Evolutionary conservation across 768 basidiomycete genomes (phyloP).

Genomic region (Tricholoma bakamatsutake): DNA sequence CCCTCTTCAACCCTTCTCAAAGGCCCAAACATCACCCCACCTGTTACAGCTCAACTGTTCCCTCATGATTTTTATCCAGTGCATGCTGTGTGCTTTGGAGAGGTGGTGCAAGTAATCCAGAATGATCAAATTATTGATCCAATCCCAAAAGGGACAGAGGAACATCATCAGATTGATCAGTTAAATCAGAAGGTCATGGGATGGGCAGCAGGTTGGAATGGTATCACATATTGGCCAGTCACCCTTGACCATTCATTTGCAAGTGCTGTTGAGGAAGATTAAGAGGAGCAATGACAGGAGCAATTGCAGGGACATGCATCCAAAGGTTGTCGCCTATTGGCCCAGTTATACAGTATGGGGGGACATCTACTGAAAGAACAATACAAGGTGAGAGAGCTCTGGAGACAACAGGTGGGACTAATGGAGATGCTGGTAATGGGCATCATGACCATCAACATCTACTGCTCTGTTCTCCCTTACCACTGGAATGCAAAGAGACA

Average conservation of each 20-base stretch:
- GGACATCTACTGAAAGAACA: neutral
- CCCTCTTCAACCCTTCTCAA: neutral
- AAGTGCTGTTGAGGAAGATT: neutral
- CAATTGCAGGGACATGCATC: neutral
- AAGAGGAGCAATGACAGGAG: neutral
- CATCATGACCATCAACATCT: neutral
- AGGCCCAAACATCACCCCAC: neutral
- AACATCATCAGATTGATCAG: neutral
- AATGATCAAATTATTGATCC: neutral
- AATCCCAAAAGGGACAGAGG: neutral
- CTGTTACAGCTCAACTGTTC: neutral
- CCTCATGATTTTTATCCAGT: neutral
- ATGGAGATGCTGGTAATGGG: conserved; percentile 4
- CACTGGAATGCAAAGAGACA: neutral
- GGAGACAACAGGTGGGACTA: conserved; percentile 1
- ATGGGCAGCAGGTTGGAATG: neutral
- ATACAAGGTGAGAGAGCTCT: conserved; percentile 1
- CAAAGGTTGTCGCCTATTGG: neutral
- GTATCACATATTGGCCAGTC: neutral
- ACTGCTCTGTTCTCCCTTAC: neutral
- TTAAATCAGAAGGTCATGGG: neutral
- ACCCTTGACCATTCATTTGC: neutral
- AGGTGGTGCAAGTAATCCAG: neutral
- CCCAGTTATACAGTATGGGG: neutral
- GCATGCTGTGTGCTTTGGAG: neutral